Percentiles rank a stretch among this genome's conserved stretches.
Evolutionary conservation across 768 basidiomycete species (phyloP).

Genomic region (Terana coerulea): DNA sequence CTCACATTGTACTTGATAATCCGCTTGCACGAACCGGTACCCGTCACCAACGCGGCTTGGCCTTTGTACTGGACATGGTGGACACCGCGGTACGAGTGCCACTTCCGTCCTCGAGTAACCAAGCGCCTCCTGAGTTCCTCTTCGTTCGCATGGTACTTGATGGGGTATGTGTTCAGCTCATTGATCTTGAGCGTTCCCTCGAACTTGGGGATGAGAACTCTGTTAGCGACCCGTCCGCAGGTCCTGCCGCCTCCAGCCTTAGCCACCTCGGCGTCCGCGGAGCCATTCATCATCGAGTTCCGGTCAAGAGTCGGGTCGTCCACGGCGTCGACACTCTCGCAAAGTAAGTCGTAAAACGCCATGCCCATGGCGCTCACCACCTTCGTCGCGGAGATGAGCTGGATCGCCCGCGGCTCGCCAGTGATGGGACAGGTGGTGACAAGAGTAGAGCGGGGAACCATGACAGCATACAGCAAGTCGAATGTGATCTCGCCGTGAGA

Average conservation of each 20-base stretch:
- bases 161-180: constrained; percentile 46
- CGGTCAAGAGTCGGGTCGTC: constrained; percentile 24
- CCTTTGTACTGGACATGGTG: constrained; percentile 58
- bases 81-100: constrained; percentile 45
- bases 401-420: constrained; percentile 47
- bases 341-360: constrained; percentile 39
- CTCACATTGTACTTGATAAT: constrained; percentile 44
- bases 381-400: constrained; percentile 37
- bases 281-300: background rate
- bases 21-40: constrained; percentile 21
- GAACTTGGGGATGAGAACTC: constrained; percentile 36
- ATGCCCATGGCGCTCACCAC: constrained; percentile 30
- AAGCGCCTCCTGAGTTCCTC: constrained; percentile 36
- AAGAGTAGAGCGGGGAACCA: constrained; percentile 49
- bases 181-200: constrained; percentile 49
- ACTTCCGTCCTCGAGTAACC: constrained; percentile 47
- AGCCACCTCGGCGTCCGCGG: constrained; percentile 15
- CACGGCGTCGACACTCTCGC: constrained; percentile 50
- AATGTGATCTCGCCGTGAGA: constrained; percentile 56
- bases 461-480: constrained; percentile 50
- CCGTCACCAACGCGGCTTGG: constrained; percentile 37
- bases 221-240: constrained; percentile 31
- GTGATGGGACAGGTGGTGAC: constrained; percentile 49
- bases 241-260: constrained; percentile 20
- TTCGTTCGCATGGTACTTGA: constrained; percentile 44